Evolutionary conservation across 345 rosid genomes (phyloP).

Genomic region (Populus alba): DNA sequence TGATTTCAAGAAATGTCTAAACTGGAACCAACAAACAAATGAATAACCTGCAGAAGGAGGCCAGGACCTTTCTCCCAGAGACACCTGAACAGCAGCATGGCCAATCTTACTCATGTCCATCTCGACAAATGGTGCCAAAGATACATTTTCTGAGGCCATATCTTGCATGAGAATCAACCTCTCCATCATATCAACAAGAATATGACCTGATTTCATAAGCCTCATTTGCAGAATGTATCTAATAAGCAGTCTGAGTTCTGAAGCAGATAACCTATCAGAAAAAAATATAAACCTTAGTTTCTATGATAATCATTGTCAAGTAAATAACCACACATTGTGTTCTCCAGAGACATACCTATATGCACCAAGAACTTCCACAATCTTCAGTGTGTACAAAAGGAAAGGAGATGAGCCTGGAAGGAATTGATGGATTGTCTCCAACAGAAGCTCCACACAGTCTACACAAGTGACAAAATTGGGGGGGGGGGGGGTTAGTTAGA

Average conservation of each 20-base stretch:
- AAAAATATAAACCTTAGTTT: constrained; percentile 22
- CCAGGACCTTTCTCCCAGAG: constrained; percentile 99
- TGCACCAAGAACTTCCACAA: constrained; percentile 94
- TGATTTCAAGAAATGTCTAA: constrained; percentile 60
- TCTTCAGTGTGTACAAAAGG: constrained; percentile 81
- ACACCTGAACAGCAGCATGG: constrained; percentile 94
- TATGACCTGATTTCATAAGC: constrained; percentile 67
- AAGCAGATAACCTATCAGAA: constrained; percentile 81
- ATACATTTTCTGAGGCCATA: constrained; percentile 67
- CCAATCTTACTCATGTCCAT: constrained; percentile 96
- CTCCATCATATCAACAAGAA: constrained; percentile 91
- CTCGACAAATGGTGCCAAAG: constrained; percentile 92
- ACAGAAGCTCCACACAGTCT: constrained; percentile 94
- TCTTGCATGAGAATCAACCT: constrained; percentile 86
- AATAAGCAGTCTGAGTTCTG: constrained; percentile 80
- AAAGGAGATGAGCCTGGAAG: constrained; percentile 81
- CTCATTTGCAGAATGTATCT: constrained; percentile 87
- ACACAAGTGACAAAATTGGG: background rate
- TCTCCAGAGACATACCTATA: constrained; percentile 54
- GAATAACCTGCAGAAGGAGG: constrained; percentile 99
- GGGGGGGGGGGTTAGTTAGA: background rate
- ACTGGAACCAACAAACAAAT: constrained; percentile 98
- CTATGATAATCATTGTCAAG: constrained; percentile 18
- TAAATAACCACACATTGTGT: constrained; percentile 1
- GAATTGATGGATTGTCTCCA: constrained; percentile 88